phyloP scores from a whole-genome alignment of 306 rosid species.

The Lablab purpureus region DNA sequence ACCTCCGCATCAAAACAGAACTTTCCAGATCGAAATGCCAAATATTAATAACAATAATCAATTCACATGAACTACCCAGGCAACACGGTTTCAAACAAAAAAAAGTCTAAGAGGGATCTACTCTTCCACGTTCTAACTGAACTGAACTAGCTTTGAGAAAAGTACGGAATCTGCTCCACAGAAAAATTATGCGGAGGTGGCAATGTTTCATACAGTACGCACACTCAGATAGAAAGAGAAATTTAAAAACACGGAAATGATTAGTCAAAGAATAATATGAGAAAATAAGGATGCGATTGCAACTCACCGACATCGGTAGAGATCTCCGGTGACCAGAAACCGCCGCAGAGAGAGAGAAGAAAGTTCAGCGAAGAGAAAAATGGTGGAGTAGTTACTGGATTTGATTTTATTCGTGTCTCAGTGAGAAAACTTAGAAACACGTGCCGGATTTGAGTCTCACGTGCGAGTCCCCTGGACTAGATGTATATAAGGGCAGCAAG shows the following conservation, averaged over 20 bases:
- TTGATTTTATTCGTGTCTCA: background rate
- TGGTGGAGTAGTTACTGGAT: background rate
- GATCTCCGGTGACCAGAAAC: constrained; percentile 32
- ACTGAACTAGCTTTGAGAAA: background rate
- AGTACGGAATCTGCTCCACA: background rate
- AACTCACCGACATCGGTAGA: constrained; percentile 58
- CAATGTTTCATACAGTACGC: background rate
- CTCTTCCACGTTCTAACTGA: background rate
- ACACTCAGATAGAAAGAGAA: background rate
- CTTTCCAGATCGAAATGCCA: background rate
- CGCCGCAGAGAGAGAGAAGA: background rate
- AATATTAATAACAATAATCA: background rate
- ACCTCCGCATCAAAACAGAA: background rate
- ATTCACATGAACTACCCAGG: constrained; percentile 1
- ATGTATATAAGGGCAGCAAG: background rate
- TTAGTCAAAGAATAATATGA: background rate
- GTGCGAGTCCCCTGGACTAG: constrained; percentile 43
- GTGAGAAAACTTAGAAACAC: constrained; percentile 14
- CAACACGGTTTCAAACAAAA: background rate
- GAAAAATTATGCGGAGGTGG: background rate
- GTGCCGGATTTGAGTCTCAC: constrained; percentile 46
- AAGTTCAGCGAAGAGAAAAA: background rate
- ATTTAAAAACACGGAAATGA: background rate
- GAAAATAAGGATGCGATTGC: background rate
- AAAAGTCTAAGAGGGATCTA: constrained; percentile 33